Base-by-base conservation (phyloP, 2,329 filamentous ascomycete genomes). In the Leptographium galeiforme region DNA sequence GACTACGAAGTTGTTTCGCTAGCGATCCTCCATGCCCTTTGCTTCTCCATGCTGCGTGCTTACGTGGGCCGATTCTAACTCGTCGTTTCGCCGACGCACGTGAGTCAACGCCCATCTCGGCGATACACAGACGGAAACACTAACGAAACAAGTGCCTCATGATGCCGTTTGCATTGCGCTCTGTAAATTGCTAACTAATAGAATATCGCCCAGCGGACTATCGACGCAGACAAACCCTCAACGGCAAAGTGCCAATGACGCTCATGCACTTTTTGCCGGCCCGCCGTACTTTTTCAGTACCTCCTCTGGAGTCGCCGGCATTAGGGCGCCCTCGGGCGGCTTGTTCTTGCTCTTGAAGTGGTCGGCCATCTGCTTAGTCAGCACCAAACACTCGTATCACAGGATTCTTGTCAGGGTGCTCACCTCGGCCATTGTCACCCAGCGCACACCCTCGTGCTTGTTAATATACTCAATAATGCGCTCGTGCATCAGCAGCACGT, bases 321-420 rank as follows among this genome's bases (percentile, higher is more conserved):
- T 73, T 60, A 82, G 62, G 1, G 82, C 82, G 0, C 79, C 82
- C 51, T 70, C 65, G 0, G 78, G 73, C 0, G 78, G 73, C 4
- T 66, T 66, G 55, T 82, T 84, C 65, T 77, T 82, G 55, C 70
- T 74, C 70, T 87, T 88, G 65, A 88, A 89, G 40, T 87, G 79
- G 62, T 87, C 82, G 34, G 73, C 79, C 68, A 89, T 86, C 74
- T 61, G 79, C 82, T 72, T 84, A 32, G 48, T 50, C 40, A 52
- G 44, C 30, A 33, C n/a, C 11, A 12, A 47, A 0, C 25, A n/a
- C 14, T 7, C n/a, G 4, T 0, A 78, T 83, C 0, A 82, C 77
- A 71, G 14, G 4, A 16, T 5, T 25, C 25, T 25, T 5, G 25
- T 25, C 8, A 34, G 14, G n/a, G 6, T 10, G 18, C 50, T 45